These are phyloP conservation scores for Phytophthora multivora DNA, from an alignment of 352 stramenopile species.

Conservation along the genomic window DNA sequence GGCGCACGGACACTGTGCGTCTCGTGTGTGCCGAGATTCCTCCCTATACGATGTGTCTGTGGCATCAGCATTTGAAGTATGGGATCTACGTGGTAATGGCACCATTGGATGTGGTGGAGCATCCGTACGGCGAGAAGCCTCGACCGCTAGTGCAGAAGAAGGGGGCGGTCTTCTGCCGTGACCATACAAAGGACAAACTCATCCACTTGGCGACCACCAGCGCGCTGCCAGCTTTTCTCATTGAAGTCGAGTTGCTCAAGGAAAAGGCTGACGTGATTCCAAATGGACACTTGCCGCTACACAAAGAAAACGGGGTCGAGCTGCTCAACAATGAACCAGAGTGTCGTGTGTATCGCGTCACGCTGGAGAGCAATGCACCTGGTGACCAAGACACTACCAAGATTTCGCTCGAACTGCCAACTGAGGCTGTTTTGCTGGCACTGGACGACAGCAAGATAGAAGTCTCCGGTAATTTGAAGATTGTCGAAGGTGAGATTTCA, in stretches of 20 bases:
- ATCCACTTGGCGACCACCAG: constrained; percentile 43
- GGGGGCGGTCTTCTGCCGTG: constrained; percentile 51
- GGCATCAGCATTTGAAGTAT: constrained; percentile 56
- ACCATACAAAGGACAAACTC: constrained; percentile 53
- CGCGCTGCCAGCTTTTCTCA: constrained; percentile 44
- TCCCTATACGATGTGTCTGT: constrained; percentile 40
- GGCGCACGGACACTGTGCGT: constrained; percentile 38
- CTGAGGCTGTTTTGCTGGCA: constrained; percentile 43
- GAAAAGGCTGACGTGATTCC: constrained; percentile 34
- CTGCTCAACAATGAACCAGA: constrained; percentile 41
- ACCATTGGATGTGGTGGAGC: constrained; percentile 39
- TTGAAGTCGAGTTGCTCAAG: constrained; percentile 59
- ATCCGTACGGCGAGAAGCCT: constrained; percentile 21
- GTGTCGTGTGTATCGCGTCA: constrained; percentile 55
- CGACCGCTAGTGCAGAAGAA: constrained; percentile 35
- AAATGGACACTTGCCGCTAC: constrained; percentile 31
- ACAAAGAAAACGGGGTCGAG: constrained; percentile 25
- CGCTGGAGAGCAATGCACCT: constrained; percentile 10
- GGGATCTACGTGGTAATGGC: constrained; percentile 51
- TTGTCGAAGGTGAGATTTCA: constrained; percentile 4
- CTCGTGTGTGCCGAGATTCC: constrained; percentile 47
- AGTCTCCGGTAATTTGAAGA: constrained; percentile 13
- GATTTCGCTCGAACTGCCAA: constrained; percentile 36
- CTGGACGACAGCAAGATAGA: constrained; percentile 33
- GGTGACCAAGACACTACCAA: constrained; percentile 5